Base-by-base conservation (phyloP, 441 rosid species). In the Populus trichocarpa region DNA sequence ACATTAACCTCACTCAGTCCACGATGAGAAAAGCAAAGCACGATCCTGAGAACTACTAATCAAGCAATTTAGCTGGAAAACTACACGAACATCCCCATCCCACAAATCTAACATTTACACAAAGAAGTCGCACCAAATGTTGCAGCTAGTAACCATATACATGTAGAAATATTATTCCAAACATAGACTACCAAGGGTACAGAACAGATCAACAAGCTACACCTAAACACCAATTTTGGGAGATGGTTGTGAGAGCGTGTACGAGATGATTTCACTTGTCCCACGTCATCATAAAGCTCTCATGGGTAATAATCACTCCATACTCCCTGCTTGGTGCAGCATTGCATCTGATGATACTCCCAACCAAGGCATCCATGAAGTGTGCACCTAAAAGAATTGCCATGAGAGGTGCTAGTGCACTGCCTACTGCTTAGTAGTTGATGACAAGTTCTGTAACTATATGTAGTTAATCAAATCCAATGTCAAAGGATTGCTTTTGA, bases 1-100 rank as follows among this genome's bases (percentile, higher is more conserved):
- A 66, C 36, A 69, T 0, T 75, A 64, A 77, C 2, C 20, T 80
- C 53, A 70, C 81, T 76, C 71, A 80, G 46, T 40, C 36, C 36
- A 33, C 36, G 36, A 33, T 1, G 73, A 16, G 6, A 14, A 79
- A 74, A 80, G 69, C 75, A 80, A 59, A 71, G 67, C 65, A 74
- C 35, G 64, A 71, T 78, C 33, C 77, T 18, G 63, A 8, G 70
- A 70, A 26, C 70, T 76, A 63, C 66, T 9, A 46, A 46, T 42
- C 69, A 46, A 36, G 36, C 30, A 72, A 77, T 6, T 50, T 46
- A 26, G 67, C 26, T 46, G 36, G 78, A 74, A 72, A 77, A 38
- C 67, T n/a, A 4, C 14, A 69, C 13, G 36, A 18, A 18, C 12
- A 46, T 13, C 40, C 18, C 64, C 22, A 64, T 13, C 50, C 61